phyloP scores from a whole-genome alignment of 2,329 filamentous ascomycete species.

The Fusarium sp. region DNA sequence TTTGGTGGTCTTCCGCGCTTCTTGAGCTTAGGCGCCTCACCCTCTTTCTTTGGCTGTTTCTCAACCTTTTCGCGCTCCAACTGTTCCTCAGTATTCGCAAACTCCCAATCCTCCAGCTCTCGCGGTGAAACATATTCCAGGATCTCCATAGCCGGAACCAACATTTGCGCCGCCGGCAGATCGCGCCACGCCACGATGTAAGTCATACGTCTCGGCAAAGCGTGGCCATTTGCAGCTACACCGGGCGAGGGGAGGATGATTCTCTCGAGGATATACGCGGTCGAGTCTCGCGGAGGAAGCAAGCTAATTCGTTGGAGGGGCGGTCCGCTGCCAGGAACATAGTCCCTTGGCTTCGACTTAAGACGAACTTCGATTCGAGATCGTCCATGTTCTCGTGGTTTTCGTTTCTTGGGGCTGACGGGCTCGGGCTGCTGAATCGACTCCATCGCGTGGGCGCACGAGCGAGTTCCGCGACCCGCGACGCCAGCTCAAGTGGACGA shows the following conservation, averaged over 20 bases:
- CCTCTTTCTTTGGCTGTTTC: conserved; percentile 47
- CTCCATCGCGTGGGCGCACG: conserved; percentile 41
- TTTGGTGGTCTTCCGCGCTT: conserved; percentile 51
- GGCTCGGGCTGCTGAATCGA: conserved; percentile 17
- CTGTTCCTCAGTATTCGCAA: conserved; percentile 58
- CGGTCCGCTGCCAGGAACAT: conserved; percentile 64
- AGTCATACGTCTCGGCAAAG: conserved; percentile 61
- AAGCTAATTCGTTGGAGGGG: conserved; percentile 64
- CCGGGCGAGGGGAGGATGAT: conserved; percentile 61
- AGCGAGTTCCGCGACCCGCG: conserved; percentile 26
- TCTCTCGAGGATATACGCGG: conserved; percentile 71
- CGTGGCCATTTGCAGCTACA: conserved; percentile 53
- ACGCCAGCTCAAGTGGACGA: conserved; percentile 3
- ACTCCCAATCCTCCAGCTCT: conserved; percentile 71
- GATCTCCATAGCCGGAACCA: conserved; percentile 64
- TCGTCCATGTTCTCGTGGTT: conserved; percentile 18
- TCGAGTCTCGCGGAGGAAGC: conserved; percentile 64
- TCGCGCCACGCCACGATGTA: conserved; percentile 71
- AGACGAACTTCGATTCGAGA: conserved; percentile 41
- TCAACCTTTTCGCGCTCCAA: conserved; percentile 58
- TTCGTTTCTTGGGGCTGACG: conserved; percentile 27
- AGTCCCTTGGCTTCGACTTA: conserved; percentile 49
- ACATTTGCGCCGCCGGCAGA: conserved; percentile 62
- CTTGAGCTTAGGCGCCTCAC: conserved; percentile 29
- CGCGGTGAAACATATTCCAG: conserved; percentile 72